Base-by-base conservation (phyloP, 2,329 filamentous ascomycete species). In the Xylaria sp. region DNA sequence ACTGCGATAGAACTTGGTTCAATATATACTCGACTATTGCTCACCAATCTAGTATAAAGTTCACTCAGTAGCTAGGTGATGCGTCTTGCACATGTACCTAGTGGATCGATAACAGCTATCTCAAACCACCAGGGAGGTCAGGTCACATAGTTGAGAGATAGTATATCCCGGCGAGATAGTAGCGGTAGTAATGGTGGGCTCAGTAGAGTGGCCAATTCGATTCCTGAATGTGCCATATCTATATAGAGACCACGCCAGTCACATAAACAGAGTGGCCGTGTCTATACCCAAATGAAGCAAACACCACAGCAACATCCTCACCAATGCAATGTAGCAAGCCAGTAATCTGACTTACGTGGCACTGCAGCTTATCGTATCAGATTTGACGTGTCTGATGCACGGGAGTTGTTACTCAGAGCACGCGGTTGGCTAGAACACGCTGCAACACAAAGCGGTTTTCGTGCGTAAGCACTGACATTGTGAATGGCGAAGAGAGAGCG, bases 231-330 rank as follows among this genome's bases (percentile, higher is more conserved):
- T 47, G 17, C 56, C 27, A 47, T 17, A 19, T n/a, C 45, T 14
- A 45, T 21, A 32, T 47, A 42, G 12, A 32, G 24, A 34, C 50
- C 59, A 54, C 59, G 59, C 53, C 59, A 61, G 34, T 1, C 32
- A 34, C n/a, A 32, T 54, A 55, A 54, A 61, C 50, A 45, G 24
- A 61, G 14, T 21, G 47, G n/a, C n/a, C 59, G 30, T 27, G 21
- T 61, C 59, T 24, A 24, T 51, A 47, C 7, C 21, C 39, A 9
- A 39, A 47, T 30, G 12, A 30, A 8, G 9, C 47, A 17, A 32
- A 24, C 36, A 61, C 30, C 48, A 42, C 34, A 61, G 32, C 59
- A 24, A 32, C 47, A 53, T 17, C 48, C 14, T 9, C 34, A 45
- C 32, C 48, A 61, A 53, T 32, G 7, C 17, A 47, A 34, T 32